phyloP scores from a whole-genome alignment of 345 rosid species.

The Brassica juncea region DNA sequence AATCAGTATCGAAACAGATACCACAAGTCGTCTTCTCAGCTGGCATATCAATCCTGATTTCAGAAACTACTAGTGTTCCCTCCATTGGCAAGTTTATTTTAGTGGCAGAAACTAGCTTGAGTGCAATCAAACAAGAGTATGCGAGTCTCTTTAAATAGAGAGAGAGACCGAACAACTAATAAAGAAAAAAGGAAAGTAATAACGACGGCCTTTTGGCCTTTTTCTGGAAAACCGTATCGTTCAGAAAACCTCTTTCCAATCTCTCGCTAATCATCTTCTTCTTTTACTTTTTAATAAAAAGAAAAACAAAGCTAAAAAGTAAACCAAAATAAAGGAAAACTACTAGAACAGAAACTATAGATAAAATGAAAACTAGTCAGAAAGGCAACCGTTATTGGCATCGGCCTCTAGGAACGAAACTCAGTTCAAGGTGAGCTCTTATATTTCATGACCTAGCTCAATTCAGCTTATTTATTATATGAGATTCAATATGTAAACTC shows the following conservation, averaged over 20 bases:
- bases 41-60: background rate
- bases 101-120: background rate
- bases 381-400: constrained; percentile 74
- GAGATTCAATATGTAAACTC: too few species aligned
- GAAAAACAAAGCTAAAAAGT: too few species aligned
- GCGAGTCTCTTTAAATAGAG: background rate
- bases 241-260: background rate
- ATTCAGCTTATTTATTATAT: too few species aligned
- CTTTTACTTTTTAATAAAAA: too few species aligned
- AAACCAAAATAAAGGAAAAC: too few species aligned
- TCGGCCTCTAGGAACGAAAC: constrained; percentile 62
- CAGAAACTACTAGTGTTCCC: background rate
- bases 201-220: background rate
- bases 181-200: background rate
- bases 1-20: background rate
- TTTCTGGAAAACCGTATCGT: background rate
- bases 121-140: background rate
- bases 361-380: too few species aligned
- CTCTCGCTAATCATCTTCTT: too few species aligned
- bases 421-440: too few species aligned
- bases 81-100: background rate
- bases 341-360: too few species aligned
- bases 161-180: background rate
- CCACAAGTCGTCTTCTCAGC: background rate
- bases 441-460: too few species aligned